Evolutionary conservation across 768 basidiomycete species (phyloP).

Genomic region (Rossbeevera mucosa): DNA sequence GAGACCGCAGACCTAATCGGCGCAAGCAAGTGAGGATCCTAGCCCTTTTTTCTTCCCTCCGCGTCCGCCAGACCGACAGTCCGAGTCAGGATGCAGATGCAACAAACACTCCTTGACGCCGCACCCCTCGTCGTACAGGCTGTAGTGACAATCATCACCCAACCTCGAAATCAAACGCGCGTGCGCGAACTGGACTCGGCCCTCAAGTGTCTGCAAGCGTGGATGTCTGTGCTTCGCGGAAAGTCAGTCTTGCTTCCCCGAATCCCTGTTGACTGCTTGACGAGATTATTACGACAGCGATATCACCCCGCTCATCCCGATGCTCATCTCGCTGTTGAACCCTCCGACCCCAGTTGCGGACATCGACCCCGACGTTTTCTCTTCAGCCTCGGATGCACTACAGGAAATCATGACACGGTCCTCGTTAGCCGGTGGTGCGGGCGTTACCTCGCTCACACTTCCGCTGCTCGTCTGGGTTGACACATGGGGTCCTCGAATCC

Average conservation of each 20-base stretch:
- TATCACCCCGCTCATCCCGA: slow-evolving; percentile 62
- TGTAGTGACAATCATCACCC: slow-evolving; percentile 53
- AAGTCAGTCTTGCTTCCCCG: slow-evolving; percentile 44
- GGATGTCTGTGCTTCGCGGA: slow-evolving; percentile 67
- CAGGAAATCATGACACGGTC: slow-evolving; percentile 78
- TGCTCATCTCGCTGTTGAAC: slow-evolving; percentile 48
- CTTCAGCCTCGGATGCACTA: slow-evolving; percentile 64
- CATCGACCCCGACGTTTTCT: slow-evolving; percentile 50
- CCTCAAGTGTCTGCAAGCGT: slow-evolving; percentile 76
- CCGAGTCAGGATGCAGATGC: slow-evolving; percentile 51
- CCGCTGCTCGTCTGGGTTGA: slow-evolving; percentile 82
- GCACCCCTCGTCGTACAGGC: slow-evolving; percentile 68
- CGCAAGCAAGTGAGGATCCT: slow-evolving; percentile 57
- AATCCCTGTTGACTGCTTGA: neutral
- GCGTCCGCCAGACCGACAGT: slow-evolving; percentile 5
- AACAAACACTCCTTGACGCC: slow-evolving; percentile 62
- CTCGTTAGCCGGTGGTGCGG: slow-evolving; percentile 64
- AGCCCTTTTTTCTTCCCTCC: neutral
- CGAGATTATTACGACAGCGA: slow-evolving; percentile 41
- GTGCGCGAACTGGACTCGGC: slow-evolving; percentile 58
- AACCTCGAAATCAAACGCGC: slow-evolving; percentile 29
- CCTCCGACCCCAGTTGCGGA: slow-evolving; percentile 30
- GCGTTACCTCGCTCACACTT: slow-evolving; percentile 70
- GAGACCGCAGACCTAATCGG: slow-evolving; percentile 70
- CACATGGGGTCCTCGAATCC: slow-evolving; percentile 45